Evolutionary conservation across 192 early-diverging fungal genomes (phyloP), one percentile per base, ranked within the genome.

Genomic region (Coemansia sp.): DNA sequence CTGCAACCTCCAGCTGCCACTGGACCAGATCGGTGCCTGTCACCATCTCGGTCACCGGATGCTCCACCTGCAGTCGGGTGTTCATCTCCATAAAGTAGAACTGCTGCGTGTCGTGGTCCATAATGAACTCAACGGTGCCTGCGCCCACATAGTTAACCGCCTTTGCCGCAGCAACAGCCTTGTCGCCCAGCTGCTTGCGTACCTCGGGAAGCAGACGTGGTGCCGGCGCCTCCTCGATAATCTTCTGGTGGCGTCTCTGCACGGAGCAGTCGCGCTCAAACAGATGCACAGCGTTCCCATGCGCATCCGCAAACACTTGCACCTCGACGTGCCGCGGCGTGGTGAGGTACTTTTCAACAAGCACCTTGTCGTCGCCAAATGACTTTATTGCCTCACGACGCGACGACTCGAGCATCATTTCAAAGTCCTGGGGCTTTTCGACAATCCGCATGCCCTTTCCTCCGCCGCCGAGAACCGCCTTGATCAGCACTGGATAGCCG

Each of bases 61-160:
- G 97, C 82, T 99, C 97, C 41, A 98, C 95, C 55, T 85, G 94
- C 45, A 97, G 85, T 51, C 95, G 87, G 1, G 95, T 95, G 83
- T 97, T 97, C 95, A 96, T 96, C 83, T 97, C 95, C 94, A 98
- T 95, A 72, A 96, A 98, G 84, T 95, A 97, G 71, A 96, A 97
- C 69, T 92, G 82, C 68, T 92, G 86, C 52, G 88, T 88, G 51
- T 87, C 84, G 62, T 92, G 92, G 84, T 96, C 95, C 84, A 96
- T 87, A 62, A 98, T 95, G 72, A 97, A 98, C 84, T 98, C 97
- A 19, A 98, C 95, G 0, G 97, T 98, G 62, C 97, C 97, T 16
- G 95, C 97, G 57, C 93, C 92, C 26, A 91, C 92, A 72, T 98
- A 98, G 61, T 88, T 87, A 37, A 98, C 95, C n/a, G 94, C 93